A percentile compares a stretch with the other conserved stretches of the same genome.
These are phyloP conservation scores for Anacardium occidentale DNA, from an alignment of 345 rosid genomes.

Conservation along the genomic window DNA sequence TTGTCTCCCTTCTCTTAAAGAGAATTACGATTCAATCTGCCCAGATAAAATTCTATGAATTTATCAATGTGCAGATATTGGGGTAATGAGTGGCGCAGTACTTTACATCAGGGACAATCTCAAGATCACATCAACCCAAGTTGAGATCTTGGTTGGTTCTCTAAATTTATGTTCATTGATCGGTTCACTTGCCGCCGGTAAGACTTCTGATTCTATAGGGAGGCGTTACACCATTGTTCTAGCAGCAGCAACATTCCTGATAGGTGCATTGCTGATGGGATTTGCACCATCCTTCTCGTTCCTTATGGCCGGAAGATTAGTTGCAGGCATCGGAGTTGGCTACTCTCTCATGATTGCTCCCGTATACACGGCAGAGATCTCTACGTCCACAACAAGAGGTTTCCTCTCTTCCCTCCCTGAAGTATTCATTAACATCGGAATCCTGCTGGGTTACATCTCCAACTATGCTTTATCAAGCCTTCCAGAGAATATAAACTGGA, in stretches of 20 bases:
- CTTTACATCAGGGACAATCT: slow-evolving; percentile 32
- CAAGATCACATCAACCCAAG: slow-evolving; percentile 27
- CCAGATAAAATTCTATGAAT: too few relatives aligned
- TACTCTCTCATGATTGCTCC: slow-evolving; percentile 95
- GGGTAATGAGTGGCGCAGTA: slow-evolving; percentile 53
- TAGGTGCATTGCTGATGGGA: slow-evolving; percentile 87
- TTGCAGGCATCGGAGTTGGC: slow-evolving; percentile 89
- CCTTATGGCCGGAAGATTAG: slow-evolving; percentile 85
- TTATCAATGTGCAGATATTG: slow-evolving; percentile 34
- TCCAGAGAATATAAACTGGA: slow-evolving; percentile 44
- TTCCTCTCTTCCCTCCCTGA: slow-evolving; percentile 90
- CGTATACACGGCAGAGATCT: slow-evolving; percentile 81
- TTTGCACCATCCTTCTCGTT: slow-evolving; percentile 73
- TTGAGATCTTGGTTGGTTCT: slow-evolving; percentile 57
- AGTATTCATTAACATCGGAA: slow-evolving; percentile 59
- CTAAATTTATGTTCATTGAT: slow-evolving; percentile 65
- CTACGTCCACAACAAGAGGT: slow-evolving; percentile 90
- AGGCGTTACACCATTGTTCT: slow-evolving; percentile 87
- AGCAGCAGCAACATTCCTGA: slow-evolving; percentile 77
- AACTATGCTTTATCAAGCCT: slow-evolving; percentile 44
- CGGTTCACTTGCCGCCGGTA: slow-evolving; percentile 78
- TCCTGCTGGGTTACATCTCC: slow-evolving; percentile 46
- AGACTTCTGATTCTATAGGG: slow-evolving; percentile 91
- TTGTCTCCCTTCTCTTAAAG: too few relatives aligned
- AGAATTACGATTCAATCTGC: too few relatives aligned